Percentiles rank a stretch among this genome's conserved stretches.
Conservation (phyloP, 805 yeast genomes). For the Monosporozyma aquatica region DNA sequence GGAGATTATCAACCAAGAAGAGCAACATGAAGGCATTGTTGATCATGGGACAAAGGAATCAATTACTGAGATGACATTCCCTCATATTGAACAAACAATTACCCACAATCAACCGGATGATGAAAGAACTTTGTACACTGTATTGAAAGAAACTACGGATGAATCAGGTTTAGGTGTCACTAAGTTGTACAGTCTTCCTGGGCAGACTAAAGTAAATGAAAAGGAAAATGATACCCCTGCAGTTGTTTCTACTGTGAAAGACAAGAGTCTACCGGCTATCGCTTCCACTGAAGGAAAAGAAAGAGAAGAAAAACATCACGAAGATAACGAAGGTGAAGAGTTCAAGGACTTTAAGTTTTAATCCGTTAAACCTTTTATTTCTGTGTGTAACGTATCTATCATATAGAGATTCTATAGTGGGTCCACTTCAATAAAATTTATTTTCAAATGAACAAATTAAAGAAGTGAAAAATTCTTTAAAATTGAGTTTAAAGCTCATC, state of each 20-base stretch:
- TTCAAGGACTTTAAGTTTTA: constrained; percentile 19
- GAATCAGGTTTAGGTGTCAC: neutral
- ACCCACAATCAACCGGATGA: too few species aligned
- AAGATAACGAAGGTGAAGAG: constrained; percentile 10
- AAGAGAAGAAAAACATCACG: neutral
- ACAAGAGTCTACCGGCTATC: neutral
- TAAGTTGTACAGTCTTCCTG: neutral
- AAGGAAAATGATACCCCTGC: neutral
- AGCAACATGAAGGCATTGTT: constrained; percentile 10
- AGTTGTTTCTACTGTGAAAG: too few species aligned
- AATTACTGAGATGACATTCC: neutral
- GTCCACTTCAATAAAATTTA: too few species aligned
- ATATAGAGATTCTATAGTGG: too few species aligned
- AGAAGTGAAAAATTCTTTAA: too few species aligned
- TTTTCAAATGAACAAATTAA: too few species aligned
- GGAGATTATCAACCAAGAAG: too few species aligned
- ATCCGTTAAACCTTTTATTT: neutral
- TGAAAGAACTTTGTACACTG: constrained; percentile 17
- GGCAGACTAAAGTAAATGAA: neutral
- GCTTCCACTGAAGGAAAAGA: neutral
- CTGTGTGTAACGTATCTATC: too few species aligned
- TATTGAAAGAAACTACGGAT: constrained; percentile 12
- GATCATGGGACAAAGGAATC: constrained; percentile 1
- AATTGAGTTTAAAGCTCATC: too few species aligned
- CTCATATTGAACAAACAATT: too few species aligned